Percentiles rank a stretch among this genome's conserved stretches.
phyloP scores from a whole-genome alignment of 495 filamentous ascomycete species.

The Aspergillus haitiensis region DNA sequence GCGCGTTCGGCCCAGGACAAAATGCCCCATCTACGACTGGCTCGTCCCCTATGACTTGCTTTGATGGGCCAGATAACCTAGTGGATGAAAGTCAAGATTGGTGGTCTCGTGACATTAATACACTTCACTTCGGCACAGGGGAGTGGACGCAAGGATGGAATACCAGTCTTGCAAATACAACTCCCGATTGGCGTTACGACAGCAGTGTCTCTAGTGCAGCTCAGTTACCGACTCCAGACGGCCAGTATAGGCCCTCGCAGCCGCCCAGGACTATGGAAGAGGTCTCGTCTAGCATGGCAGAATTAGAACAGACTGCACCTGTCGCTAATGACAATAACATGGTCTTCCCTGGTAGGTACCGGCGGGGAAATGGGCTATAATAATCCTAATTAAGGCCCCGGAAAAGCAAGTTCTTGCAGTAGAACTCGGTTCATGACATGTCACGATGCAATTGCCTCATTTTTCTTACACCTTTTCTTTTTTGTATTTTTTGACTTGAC shows the following conservation, averaged over 20 bases:
- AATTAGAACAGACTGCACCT: slow-evolving; percentile 10
- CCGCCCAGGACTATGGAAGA: slow-evolving; percentile 5
- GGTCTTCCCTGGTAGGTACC: slow-evolving; percentile 19
- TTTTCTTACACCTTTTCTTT: no score
- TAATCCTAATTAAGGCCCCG: no score
- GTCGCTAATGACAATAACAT: slow-evolving; percentile 14
- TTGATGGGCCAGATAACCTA: slow-evolving; percentile 49
- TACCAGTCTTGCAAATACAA: slow-evolving; percentile 16
- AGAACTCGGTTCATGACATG: no score
- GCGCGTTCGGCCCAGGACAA: slow-evolving; percentile 17
- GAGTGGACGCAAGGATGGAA: slow-evolving; percentile 43
- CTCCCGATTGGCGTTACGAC: slow-evolving; percentile 16
- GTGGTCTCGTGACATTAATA: slow-evolving; percentile 55
- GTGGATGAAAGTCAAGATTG: slow-evolving; percentile 59
- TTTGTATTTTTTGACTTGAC: no score
- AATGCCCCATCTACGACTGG: slow-evolving; percentile 27
- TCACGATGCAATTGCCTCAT: no score
- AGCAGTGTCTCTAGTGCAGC: slow-evolving; percentile 11
- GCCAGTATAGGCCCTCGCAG: slow-evolving; percentile 11
- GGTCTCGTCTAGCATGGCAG: slow-evolving; percentile 12
- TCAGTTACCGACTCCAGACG: slow-evolving; percentile 19
- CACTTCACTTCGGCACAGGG: slow-evolving; percentile 46
- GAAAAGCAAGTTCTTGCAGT: no score
- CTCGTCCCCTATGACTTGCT: slow-evolving; percentile 38
- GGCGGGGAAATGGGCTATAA: not conserved